Conservation (phyloP, 2,329 filamentous ascomycete species). For the Sclerotiophoma versabilis region DNA sequence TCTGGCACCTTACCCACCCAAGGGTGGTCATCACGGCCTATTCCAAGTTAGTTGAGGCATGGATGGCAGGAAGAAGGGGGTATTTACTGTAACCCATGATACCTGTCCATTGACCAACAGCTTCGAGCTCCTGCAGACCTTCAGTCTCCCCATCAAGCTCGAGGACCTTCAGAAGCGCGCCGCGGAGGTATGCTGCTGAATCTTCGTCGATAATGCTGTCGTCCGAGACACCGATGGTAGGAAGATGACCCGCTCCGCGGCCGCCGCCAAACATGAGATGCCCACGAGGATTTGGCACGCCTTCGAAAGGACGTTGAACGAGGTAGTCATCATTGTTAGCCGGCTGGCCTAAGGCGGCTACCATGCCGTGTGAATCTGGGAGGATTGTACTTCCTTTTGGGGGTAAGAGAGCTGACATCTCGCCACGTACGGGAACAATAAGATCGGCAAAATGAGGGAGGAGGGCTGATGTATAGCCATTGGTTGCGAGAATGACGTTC, state of each 20-base stretch:
- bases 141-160: slow-evolving; percentile 46
- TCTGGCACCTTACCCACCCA: slow-evolving; percentile 75
- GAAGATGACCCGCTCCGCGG: slow-evolving; percentile 57
- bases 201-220: slow-evolving; percentile 65
- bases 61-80: not conserved
- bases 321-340: slow-evolving; percentile 73
- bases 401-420: slow-evolving; percentile 72
- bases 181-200: slow-evolving; percentile 64
- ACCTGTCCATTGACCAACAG: slow-evolving; percentile 71
- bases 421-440: slow-evolving; percentile 78
- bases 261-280: slow-evolving; percentile 77
- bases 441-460: slow-evolving; percentile 72
- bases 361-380: slow-evolving; percentile 69
- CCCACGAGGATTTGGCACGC: slow-evolving; percentile 53
- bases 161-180: slow-evolving; percentile 49
- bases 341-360: slow-evolving; percentile 57
- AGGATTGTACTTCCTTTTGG: slow-evolving; percentile 57
- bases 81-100: slow-evolving; percentile 72
- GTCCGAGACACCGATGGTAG: slow-evolving; percentile 64
- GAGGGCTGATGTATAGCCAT: slow-evolving; percentile 81
- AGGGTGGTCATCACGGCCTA: slow-evolving; percentile 65
- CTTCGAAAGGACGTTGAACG: slow-evolving; percentile 67
- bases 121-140: slow-evolving; percentile 54
- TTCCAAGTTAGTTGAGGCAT: not conserved
- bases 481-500: slow-evolving; percentile 78